Conservation (phyloP, 768 basidiomycete species). For the Coprinopsis strossmayeri region DNA sequence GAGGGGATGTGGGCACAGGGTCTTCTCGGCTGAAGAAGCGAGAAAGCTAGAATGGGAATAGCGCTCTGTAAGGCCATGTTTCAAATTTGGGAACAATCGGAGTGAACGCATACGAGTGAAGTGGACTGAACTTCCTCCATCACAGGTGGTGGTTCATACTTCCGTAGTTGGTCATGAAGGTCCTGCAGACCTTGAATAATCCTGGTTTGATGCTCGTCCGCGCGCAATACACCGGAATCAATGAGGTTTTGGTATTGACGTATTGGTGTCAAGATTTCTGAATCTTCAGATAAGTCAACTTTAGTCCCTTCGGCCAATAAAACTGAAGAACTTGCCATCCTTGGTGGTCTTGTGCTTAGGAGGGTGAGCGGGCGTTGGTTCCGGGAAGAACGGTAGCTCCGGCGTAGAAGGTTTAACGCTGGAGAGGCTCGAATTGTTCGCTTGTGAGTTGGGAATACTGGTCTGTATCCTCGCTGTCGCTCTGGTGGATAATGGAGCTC, state of each 20-base stretch:
- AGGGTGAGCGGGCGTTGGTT: conserved; percentile 11
- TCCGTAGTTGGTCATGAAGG: conserved; percentile 63
- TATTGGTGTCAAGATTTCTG: conserved; percentile 34
- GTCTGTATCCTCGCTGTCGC: background rate
- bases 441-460: background rate
- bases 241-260: conserved; percentile 40
- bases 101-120: conserved; percentile 31
- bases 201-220: conserved; percentile 78
- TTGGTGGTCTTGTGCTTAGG: conserved; percentile 15
- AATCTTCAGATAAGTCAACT: background rate
- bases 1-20: conserved; percentile 31
- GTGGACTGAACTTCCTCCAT: conserved; percentile 33
- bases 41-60: conserved; percentile 31
- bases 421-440: conserved; percentile 1
- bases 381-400: background rate
- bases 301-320: background rate
- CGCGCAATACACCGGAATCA: conserved; percentile 45
- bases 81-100: conserved; percentile 9
- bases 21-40: conserved; percentile 38
- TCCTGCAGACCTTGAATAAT: conserved; percentile 81
- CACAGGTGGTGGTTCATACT: conserved; percentile 66
- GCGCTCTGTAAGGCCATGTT: background rate
- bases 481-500: conserved; percentile 2
- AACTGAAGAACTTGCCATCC: conserved; percentile 14
- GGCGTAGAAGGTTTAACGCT: background rate